Base-by-base conservation (phyloP, 2,329 filamentous ascomycete genomes). In the Tolypocladium ophioglossoides region DNA sequence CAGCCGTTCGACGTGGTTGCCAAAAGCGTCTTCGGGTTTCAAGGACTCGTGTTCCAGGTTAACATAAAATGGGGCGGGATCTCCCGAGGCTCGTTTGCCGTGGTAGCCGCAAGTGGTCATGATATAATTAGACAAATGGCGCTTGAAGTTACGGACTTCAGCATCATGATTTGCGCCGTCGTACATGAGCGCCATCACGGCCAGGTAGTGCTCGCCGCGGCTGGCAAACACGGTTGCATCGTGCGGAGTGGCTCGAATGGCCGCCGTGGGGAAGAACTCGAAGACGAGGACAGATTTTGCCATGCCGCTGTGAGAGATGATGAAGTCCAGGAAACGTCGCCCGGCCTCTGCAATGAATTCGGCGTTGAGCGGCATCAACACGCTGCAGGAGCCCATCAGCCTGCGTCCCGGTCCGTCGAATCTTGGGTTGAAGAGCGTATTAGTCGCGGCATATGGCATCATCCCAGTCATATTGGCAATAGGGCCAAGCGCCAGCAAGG, bases 211-310 rank as follows among this genome's bases (percentile, higher is more conserved):
- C 6, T 62, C 61, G 10, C 72, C 74, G 4, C 76, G 69, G 56
- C 72, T 74, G 5, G 74, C 72, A 54, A 75, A 76, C 0, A 75
- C 71, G 6, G 71, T 78, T 1, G 65, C 68, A 3, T 64, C 56
- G 1, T 66, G 58, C 0, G 65, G 60, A 4, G 74, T 64, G 7
- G 48, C n/a, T 65, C 59, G 1, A 66, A 65, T 30, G 73, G 64
- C 59, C 73, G 70, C 9, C 63, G 61, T n/a, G 27, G 22, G n/a
- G 46, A 49, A 24, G 53, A 51, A 37, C 57, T 79, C 76, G 7
- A 74, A 70, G 1, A 72, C 62, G 47, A 64, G 35, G 18, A 58
- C 56, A 2, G 63, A 50, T 20, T 50, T 50, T 22, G 34, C 30
- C 48, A 50, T 50, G 48, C 48, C 48, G 22, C 20, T 50, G 48